Conservation (phyloP, 2,329 filamentous ascomycete species). For the Ophiostoma pallidulum region DNA sequence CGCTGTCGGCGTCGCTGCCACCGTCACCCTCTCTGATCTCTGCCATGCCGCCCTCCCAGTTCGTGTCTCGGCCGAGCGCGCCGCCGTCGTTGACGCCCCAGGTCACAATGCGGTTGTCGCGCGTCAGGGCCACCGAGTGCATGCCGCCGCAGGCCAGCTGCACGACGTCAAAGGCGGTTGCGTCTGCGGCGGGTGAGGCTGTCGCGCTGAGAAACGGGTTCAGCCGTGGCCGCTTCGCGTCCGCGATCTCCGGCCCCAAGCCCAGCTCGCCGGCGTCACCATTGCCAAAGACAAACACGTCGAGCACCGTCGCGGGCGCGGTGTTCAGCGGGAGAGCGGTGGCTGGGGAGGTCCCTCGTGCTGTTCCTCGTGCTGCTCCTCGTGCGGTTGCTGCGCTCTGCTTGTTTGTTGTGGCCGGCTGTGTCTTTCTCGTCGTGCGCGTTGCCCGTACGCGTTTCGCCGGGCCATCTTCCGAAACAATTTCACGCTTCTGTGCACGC, state of each 20-base stretch:
- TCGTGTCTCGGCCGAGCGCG: constrained; percentile 53
- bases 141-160: constrained; percentile 56
- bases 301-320: constrained; percentile 1
- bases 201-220: constrained; percentile 5
- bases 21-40: constrained; percentile 17
- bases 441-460: background rate
- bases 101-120: constrained; percentile 56
- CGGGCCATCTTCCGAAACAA: background rate
- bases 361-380: background rate
- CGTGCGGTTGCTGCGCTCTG: background rate
- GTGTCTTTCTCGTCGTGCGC: background rate
- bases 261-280: constrained; percentile 13
- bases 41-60: constrained; percentile 30
- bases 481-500: background rate
- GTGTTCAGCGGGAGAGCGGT: background rate
- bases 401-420: background rate
- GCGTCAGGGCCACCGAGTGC: constrained; percentile 56
- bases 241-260: constrained; percentile 3
- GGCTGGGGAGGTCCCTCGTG: background rate
- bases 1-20: constrained; percentile 26
- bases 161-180: constrained; percentile 31
- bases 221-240: background rate
- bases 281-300: constrained; percentile 10
- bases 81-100: constrained; percentile 65
- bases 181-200: background rate